Evolutionary conservation across 495 filamentous ascomycete genomes (phyloP), one percentile per base, ranked within the genome.

Genomic region (Penicillium daleae): DNA sequence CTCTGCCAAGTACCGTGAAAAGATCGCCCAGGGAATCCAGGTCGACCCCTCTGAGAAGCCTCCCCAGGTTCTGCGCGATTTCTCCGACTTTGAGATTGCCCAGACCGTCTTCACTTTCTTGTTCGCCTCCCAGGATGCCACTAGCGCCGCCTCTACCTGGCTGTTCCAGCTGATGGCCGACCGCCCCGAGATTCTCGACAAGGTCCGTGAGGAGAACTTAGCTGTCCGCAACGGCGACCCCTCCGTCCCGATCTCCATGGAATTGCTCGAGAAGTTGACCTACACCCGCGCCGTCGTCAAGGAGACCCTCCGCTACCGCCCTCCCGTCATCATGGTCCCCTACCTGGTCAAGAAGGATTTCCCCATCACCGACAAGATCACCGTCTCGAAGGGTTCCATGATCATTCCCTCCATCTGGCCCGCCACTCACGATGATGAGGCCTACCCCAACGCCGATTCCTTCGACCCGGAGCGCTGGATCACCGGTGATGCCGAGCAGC

Each of bases 81-180:
- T 99, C 78, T 87, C 86, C 76, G 90, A 99, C 69, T 92, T 87
- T 62, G 95, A 99, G 76, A 97, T 99, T 71, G 83, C 92, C 57
- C 92, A 95, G 83, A 98, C 96, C 10, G 68, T 99, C 64, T 96
- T 98, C 81, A 97, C 95, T 58, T 97, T 99, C 85, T 83, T 99
- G 56, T 99, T 99, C 78, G 95, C 96, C 52, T 96, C 92, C 33
- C 95, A 99, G 78, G 95, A 99, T 75, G 95, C 95, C 57, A 97
- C 95, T 58, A 93, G 90, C 75, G 93, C 91, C 61, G 96, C 96
- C 58, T 85, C 84, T 63, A 97, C 93, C 50, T 98, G 95, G 91
- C 78, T 98, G 64, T 96, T 97, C 85, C 95, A 99, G 76, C 84
- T 92, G 67, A 87, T 94, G 83, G 96, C 96, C 51, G 92, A 99